Evolutionary conservation across 352 stramenopile genomes (phyloP).

Genomic region (Paralagenidium karlingii): DNA sequence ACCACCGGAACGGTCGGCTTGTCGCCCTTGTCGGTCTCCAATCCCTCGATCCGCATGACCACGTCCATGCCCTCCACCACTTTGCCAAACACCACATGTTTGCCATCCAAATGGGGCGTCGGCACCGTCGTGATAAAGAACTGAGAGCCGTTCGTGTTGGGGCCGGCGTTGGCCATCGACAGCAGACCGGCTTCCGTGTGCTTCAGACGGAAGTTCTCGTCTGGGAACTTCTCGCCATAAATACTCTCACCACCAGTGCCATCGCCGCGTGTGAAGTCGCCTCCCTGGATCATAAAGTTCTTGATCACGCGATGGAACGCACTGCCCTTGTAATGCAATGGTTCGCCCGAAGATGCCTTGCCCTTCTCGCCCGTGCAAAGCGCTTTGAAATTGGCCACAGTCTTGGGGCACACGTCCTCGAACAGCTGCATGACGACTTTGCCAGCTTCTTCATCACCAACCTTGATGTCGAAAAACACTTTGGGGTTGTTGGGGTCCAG

Average conservation of each 20-base stretch:
- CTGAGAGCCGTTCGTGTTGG: conserved; percentile 95
- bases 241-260: conserved; percentile 92
- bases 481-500: conserved; percentile 87
- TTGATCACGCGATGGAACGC: conserved; percentile 97
- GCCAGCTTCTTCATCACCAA: conserved; percentile 79
- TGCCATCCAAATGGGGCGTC: conserved; percentile 95
- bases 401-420: conserved; percentile 94
- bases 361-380: conserved; percentile 98
- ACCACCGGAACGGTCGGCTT: conserved; percentile 87
- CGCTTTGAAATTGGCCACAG: conserved; percentile 96
- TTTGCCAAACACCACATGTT: conserved; percentile 97
- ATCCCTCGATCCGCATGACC: conserved; percentile 86
- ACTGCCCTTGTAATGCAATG: conserved; percentile 97
- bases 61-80: conserved; percentile 87
- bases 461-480: conserved; percentile 97
- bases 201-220: conserved; percentile 98
- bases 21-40: conserved; percentile 83
- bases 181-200: conserved; percentile 92
- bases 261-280: conserved; percentile 94
- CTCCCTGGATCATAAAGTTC: conserved; percentile 91
- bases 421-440: conserved; percentile 94
- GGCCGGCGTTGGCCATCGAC: conserved; percentile 95
- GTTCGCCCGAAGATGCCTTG: conserved; percentile 57
- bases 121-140: conserved; percentile 94
- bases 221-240: conserved; percentile 90